These are phyloP conservation scores for Saccharomycopsis sp. DNA, from an alignment of 805 yeast genomes.

Conservation along the genomic window DNA sequence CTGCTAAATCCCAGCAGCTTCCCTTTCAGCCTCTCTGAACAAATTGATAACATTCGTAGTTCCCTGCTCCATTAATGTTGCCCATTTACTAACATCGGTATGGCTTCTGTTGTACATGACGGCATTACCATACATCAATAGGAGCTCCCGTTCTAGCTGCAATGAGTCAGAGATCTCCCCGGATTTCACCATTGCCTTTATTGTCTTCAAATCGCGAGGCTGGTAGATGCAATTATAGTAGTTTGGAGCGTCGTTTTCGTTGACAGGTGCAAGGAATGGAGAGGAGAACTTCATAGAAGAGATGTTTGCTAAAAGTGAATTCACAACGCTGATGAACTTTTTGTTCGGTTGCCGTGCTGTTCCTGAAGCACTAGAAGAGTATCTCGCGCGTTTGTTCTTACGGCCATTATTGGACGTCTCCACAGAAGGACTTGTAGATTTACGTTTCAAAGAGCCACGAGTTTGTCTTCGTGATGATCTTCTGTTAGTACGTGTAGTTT, in stretches of 20 bases:
- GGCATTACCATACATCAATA: slow-evolving; percentile 78
- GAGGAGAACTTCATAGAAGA: slow-evolving; percentile 69
- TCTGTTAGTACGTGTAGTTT: slow-evolving; percentile 11
- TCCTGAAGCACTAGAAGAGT: not conserved
- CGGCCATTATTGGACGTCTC: not conserved
- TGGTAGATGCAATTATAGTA: slow-evolving; percentile 53
- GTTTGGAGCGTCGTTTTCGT: slow-evolving; percentile 58
- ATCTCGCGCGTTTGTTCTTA: not conserved
- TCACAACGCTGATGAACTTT: slow-evolving; percentile 54
- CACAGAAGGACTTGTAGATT: not conserved
- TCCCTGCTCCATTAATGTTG: slow-evolving; percentile 66
- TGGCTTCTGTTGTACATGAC: slow-evolving; percentile 71
- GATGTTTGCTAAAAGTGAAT: slow-evolving; percentile 55
- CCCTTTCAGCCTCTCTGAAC: slow-evolving; percentile 48
- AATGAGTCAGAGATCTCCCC: slow-evolving; percentile 42
- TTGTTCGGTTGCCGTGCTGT: slow-evolving; percentile 28
- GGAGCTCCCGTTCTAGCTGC: slow-evolving; percentile 60
- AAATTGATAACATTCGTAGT: slow-evolving; percentile 48
- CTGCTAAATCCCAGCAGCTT: not conserved
- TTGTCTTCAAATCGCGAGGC: slow-evolving; percentile 65
- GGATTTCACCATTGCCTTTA: slow-evolving; percentile 50
- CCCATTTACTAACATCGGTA: slow-evolving; percentile 54
- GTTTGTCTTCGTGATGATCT: not conserved
- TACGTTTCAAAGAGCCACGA: not conserved
- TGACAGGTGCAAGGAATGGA: slow-evolving; percentile 66